Evolutionary conservation across 1,284 basidiomycete species (phyloP).

Genomic region (Ustilago bromivora): DNA sequence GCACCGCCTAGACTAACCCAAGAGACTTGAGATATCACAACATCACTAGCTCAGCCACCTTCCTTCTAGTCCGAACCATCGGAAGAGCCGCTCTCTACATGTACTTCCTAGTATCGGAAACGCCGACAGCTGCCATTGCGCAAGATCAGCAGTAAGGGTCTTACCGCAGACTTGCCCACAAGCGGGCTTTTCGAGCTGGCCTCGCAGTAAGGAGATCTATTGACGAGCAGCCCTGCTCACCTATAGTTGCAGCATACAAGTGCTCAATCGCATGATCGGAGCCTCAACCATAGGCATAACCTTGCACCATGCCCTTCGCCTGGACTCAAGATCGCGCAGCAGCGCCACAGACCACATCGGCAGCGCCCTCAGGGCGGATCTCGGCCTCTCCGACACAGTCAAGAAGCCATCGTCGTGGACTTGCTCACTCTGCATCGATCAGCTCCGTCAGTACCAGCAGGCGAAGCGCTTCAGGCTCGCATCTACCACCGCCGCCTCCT

Average conservation of each 20-base stretch:
- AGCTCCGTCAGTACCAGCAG: conserved; percentile 23
- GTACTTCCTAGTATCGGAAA: not conserved
- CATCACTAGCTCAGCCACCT: conserved; percentile 6
- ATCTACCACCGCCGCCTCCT: not conserved
- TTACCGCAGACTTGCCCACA: not conserved
- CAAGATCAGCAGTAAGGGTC: not conserved
- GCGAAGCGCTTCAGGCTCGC: conserved; percentile 23
- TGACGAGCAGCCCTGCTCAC: not conserved
- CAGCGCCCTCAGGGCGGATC: conserved; percentile 35
- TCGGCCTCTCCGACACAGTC: conserved; percentile 29
- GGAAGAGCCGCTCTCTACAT: not conserved
- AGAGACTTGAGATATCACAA: conserved; percentile 1
- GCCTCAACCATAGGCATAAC: not conserved
- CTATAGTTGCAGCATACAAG: not conserved
- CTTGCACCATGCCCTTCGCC: conserved; percentile 25
- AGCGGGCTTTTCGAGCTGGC: not conserved
- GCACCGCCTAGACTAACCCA: not conserved
- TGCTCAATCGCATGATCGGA: not conserved
- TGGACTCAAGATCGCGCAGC: conserved; percentile 27
- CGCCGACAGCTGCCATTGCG: not conserved
- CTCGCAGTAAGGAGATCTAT: not conserved
- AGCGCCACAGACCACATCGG: conserved; percentile 15
- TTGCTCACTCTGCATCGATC: conserved; percentile 32
- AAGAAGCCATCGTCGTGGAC: conserved; percentile 19
- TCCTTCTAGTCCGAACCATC: not conserved